Evolutionary conservation across 805 yeast species (phyloP).

Genomic region (Saturnispora saitoi): DNA sequence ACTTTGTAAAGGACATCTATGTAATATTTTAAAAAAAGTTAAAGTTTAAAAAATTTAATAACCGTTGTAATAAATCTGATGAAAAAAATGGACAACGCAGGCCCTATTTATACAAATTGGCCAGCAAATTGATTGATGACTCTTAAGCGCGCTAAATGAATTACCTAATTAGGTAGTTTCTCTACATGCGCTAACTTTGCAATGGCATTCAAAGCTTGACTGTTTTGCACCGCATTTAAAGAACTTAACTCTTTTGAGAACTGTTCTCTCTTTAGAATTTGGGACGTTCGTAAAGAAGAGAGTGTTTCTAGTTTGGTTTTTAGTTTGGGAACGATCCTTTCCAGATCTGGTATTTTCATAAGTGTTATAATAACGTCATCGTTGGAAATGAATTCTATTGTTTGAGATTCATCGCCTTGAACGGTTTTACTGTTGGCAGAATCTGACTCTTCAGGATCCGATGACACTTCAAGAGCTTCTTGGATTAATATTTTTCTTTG

Average conservation of each 20-base stretch:
- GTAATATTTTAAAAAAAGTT: neutral
- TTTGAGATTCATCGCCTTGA: neutral
- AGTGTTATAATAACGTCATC: neutral
- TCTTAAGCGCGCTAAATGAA: constrained; percentile 14
- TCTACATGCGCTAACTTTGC: constrained; percentile 11
- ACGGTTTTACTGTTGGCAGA: neutral
- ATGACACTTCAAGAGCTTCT: neutral
- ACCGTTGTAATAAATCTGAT: neutral
- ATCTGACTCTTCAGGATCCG: neutral
- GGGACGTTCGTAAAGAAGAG: neutral
- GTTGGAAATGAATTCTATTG: neutral
- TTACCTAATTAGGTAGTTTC: constrained; percentile 15
- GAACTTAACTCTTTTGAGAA: neutral
- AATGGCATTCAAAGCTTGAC: neutral
- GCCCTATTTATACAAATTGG: neutral
- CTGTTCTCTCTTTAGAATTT: neutral
- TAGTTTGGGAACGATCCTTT: neutral
- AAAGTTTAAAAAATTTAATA: neutral
- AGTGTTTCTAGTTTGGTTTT: neutral
- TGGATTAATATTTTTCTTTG: neutral
- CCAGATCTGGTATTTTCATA: neutral
- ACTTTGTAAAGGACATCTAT: constrained; percentile 12
- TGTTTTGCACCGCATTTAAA: neutral
- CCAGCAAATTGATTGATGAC: neutral
- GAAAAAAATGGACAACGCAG: neutral